Evolutionary conservation across 441 rosid species (phyloP).

Genomic region (Arabidopsis lyrata): DNA sequence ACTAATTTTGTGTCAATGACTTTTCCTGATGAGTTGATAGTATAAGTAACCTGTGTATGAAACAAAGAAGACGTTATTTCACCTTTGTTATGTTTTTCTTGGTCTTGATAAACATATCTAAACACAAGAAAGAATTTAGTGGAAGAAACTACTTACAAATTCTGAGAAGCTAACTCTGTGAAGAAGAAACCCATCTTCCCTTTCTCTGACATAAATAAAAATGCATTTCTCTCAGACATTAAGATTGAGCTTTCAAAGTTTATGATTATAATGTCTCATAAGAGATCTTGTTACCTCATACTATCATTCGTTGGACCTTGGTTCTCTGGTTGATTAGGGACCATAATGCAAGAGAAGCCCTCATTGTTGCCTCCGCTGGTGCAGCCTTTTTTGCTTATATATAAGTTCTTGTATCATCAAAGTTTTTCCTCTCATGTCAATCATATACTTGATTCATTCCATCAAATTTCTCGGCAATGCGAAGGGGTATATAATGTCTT

Average conservation of each 20-base stretch:
- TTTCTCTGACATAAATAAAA: slow-evolving; percentile 47
- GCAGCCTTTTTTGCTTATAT: slow-evolving; percentile 66
- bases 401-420: slow-evolving; percentile 59
- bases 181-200: slow-evolving; percentile 74
- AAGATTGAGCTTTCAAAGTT: slow-evolving; percentile 2
- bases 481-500: slow-evolving; percentile 43
- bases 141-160: slow-evolving; percentile 56
- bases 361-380: slow-evolving; percentile 36
- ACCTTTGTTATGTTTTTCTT: slow-evolving; percentile 6
- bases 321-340: slow-evolving; percentile 43
- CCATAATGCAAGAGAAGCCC: slow-evolving; percentile 58
- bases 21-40: slow-evolving; percentile 54
- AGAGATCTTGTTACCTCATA: slow-evolving; percentile 39
- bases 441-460: slow-evolving; percentile 6
- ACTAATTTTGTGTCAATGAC: slow-evolving; percentile 50
- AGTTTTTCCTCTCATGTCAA: slow-evolving; percentile 28
- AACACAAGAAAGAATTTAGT: slow-evolving; percentile 1
- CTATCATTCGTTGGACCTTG: slow-evolving; percentile 24
- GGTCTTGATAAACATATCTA: slow-evolving; percentile 10
- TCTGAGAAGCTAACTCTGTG: slow-evolving; percentile 67
- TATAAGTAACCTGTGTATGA: slow-evolving; percentile 62
- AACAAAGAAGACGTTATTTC: slow-evolving; percentile 21
- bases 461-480: slow-evolving; percentile 10
- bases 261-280: slow-evolving; percentile 3
- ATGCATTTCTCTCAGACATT: slow-evolving; percentile 14